Conservation (phyloP, 139 green algal genomes). For the Chlorella sp. region DNA sequence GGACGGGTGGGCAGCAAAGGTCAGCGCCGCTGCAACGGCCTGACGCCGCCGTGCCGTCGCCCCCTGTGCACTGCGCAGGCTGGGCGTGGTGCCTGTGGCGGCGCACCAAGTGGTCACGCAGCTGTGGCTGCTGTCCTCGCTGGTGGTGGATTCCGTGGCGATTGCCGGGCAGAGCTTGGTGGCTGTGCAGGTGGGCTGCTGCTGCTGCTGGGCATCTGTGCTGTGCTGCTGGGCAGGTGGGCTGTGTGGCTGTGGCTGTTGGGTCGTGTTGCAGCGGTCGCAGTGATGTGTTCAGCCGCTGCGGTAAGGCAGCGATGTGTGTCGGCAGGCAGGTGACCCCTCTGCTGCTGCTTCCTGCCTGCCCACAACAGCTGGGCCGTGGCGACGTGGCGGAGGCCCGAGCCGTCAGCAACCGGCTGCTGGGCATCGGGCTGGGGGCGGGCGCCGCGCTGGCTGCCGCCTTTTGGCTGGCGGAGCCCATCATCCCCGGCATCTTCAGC, state of each 20-base stretch:
- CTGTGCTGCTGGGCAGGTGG: neutral
- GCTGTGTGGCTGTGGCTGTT: neutral
- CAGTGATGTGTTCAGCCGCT: no score
- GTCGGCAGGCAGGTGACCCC: no score
- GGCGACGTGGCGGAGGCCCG: slow-evolving; percentile 39
- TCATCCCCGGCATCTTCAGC: slow-evolving; percentile 56
- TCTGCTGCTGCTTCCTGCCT: neutral
- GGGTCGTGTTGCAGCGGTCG: no score
- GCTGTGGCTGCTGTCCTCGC: slow-evolving; percentile 74
- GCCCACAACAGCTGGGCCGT: slow-evolving; percentile 7
- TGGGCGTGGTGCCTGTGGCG: slow-evolving; percentile 64
- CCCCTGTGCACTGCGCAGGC: slow-evolving; percentile 36
- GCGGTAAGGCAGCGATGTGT: no score
- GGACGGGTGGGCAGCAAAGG: no score
- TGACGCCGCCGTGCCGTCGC: no score
- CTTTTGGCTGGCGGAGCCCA: slow-evolving; percentile 23
- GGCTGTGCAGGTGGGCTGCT: slow-evolving; percentile 57
- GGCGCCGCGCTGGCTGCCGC: slow-evolving; percentile 30
- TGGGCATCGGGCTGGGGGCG: slow-evolving; percentile 57
- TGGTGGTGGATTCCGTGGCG: slow-evolving; percentile 76
- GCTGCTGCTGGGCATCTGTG: neutral
- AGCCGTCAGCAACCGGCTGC: slow-evolving; percentile 60
- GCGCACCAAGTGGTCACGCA: slow-evolving; percentile 78
- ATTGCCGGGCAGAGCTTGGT: slow-evolving; percentile 75
- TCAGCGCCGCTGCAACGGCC: no score